These are phyloP conservation scores for Apiotrichum akiyoshidainum DNA, from an alignment of 1,284 basidiomycete genomes.

Conservation along the genomic window DNA sequence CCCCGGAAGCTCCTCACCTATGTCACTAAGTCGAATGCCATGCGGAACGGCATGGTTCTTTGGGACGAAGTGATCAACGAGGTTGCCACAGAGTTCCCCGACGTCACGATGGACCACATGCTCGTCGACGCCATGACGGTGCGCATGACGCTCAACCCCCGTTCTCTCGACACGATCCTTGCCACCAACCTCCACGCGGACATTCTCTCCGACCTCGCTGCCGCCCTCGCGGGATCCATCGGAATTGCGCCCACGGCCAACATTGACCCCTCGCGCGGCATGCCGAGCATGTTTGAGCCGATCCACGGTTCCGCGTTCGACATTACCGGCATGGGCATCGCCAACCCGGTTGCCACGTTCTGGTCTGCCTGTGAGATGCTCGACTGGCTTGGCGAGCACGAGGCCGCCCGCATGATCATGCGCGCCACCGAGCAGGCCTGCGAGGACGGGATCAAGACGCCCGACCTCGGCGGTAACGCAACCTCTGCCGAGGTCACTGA, in stretches of 20 bases:
- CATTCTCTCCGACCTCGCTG: conserved; percentile 91
- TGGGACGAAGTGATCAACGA: conserved; percentile 90
- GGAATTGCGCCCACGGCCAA: conserved; percentile 87
- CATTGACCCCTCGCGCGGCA: conserved; percentile 77
- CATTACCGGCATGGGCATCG: conserved; percentile 76
- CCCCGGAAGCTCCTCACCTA: conserved; percentile 57
- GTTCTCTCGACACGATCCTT: conserved; percentile 89
- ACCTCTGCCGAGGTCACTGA: conserved; percentile 78
- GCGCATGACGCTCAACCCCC: conserved; percentile 77
- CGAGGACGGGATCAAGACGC: conserved; percentile 70
- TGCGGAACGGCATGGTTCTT: conserved; percentile 79
- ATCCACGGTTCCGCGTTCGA: conserved; percentile 91
- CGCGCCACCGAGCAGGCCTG: conserved; percentile 70
- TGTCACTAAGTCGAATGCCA: conserved; percentile 88
- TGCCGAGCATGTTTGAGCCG: conserved; percentile 66
- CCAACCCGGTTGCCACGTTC: conserved; percentile 90
- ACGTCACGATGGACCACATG: conserved; percentile 78
- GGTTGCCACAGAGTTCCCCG: conserved; percentile 76
- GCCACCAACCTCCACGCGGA: conserved; percentile 94
- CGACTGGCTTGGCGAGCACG: conserved; percentile 12
- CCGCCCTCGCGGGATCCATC: conserved; percentile 98
- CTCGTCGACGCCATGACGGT: conserved; percentile 91
- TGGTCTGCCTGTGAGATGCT: conserved; percentile 89
- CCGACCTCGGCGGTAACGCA: conserved; percentile 78
- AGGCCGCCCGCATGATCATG: conserved; percentile 59